Evolutionary conservation across 805 yeast species (phyloP), one percentile per base, ranked within the genome.

Genomic region (Candida boidinii): DNA sequence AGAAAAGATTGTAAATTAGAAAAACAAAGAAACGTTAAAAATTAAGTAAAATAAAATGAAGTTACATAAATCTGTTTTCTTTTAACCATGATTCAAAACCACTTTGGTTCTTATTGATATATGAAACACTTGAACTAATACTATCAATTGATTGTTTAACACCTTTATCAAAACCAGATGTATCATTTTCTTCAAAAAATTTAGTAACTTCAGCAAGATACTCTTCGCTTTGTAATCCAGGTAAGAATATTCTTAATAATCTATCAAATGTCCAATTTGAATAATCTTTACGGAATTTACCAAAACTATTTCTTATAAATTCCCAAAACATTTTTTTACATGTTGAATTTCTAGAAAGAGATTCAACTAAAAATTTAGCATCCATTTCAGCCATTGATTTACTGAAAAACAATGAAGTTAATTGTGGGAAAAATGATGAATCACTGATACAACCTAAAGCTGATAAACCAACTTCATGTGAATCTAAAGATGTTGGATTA

Each of bases 331-430:
- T 37, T 29, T 55, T 51, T 30, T 73, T 64, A 1, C 70, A 58
- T 10, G 42, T 44, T 6, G 64, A 39, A 48, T 77, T 77, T 7
- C 53, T 43, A n/a, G 72, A 62, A 23, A 77, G 56, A 17, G 70
- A 52, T 7, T 46, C 49, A 3, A 70, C 68, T 31, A 76, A 54
- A 46, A 67, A 71, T 44, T 71, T 73, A 14, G 70, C 62, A 45
- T 78, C 81, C 79, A 78, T 79, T 17, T 62, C 63, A 0, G 75
- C 73, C 23, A 77, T 62, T 24, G 59, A 48, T 2, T 64, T 62
- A 23, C 70, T 60, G 27, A 65, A 48, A 21, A 73, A 49, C 36
- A 64, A 44, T 1, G 43, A 50, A n/a, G 75, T 42, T 30, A 71
- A 53, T 30, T 49, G 48, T n/a, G 53, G 44, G 17, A 71, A 54